Evolutionary conservation across 495 filamentous ascomycete species (phyloP).

Genomic region (Aspergillus incahuasiensis): DNA sequence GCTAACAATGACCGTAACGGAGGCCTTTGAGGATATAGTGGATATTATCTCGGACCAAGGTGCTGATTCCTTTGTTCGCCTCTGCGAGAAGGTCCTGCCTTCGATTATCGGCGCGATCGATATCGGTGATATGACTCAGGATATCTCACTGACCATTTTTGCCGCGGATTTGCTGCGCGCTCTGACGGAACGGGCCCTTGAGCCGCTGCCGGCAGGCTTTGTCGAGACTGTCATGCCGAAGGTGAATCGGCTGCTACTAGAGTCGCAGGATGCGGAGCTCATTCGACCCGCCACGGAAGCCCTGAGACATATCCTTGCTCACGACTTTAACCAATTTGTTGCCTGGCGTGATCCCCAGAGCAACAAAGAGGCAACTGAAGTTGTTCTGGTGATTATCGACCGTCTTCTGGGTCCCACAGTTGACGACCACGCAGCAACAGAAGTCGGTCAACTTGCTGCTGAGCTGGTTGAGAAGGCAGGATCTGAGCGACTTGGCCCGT

Average conservation of each 20-base stretch:
- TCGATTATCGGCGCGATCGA: constrained; percentile 85
- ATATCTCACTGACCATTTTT: constrained; percentile 76
- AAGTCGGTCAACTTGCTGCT: constrained; percentile 90
- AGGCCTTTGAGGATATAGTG: constrained; percentile 85
- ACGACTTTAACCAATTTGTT: constrained; percentile 84
- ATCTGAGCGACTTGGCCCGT: constrained; percentile 81
- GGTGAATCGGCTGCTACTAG: constrained; percentile 73
- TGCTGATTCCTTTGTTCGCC: constrained; percentile 64
- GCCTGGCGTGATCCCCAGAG: constrained; percentile 67
- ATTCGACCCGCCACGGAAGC: constrained; percentile 82
- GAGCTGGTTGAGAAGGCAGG: constrained; percentile 94
- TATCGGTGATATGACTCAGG: constrained; percentile 75
- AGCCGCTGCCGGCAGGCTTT: constrained; percentile 82
- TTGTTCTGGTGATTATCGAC: constrained; percentile 86
- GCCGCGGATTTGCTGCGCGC: constrained; percentile 77
- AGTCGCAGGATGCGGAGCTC: constrained; percentile 74
- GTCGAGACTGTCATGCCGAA: constrained; percentile 83
- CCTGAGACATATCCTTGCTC: constrained; percentile 78
- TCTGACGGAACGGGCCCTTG: constrained; percentile 73
- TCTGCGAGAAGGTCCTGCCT: constrained; percentile 84
- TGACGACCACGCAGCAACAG: constrained; percentile 87
- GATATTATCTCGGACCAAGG: constrained; percentile 59
- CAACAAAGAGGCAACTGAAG: constrained; percentile 79
- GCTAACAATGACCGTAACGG: constrained; percentile 72
- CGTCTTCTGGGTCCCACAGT: constrained; percentile 78